phyloP scores from a whole-genome alignment of 2,329 filamentous ascomycete species.

The Fusarium robinianum region DNA sequence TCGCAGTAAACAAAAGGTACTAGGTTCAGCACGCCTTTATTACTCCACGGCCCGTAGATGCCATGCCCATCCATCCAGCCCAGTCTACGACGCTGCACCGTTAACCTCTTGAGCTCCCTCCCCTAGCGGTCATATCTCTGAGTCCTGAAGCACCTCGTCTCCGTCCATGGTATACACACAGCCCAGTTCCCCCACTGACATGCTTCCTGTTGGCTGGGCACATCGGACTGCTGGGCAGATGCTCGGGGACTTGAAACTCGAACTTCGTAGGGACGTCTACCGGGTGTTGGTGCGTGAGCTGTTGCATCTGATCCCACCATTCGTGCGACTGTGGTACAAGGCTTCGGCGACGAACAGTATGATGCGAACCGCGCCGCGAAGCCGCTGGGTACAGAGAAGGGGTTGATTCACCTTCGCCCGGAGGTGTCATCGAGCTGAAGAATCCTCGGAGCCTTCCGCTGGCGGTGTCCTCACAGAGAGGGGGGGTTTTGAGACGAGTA shows the following conservation, averaged over 20 bases:
- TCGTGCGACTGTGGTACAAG: conserved; percentile 36
- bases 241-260: conserved; percentile 56
- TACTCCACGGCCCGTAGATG: too few species aligned
- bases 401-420: conserved; percentile 16
- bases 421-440: conserved; percentile 48
- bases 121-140: not conserved
- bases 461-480: conserved; percentile 45
- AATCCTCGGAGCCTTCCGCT: conserved; percentile 47
- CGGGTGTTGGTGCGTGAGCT: conserved; percentile 26
- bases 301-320: conserved; percentile 44
- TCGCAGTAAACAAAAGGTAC: not conserved
- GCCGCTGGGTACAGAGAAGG: conserved; percentile 2
- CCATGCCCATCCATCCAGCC: too few species aligned
- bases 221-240: conserved; percentile 55
- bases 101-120: not conserved
- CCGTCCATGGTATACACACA: conserved; percentile 57
- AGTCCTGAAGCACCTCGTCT: conserved; percentile 27
- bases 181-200: conserved; percentile 49
- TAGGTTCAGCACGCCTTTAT: too few species aligned
- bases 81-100: too few species aligned
- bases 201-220: conserved; percentile 55
- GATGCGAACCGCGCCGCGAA: conserved; percentile 17
- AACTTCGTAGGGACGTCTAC: conserved; percentile 39
- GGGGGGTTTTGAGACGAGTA: conserved; percentile 53
- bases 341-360: conserved; percentile 29